Base-by-base conservation (phyloP, 139 green algal genomes). In the Haematococcus lacustris region DNA sequence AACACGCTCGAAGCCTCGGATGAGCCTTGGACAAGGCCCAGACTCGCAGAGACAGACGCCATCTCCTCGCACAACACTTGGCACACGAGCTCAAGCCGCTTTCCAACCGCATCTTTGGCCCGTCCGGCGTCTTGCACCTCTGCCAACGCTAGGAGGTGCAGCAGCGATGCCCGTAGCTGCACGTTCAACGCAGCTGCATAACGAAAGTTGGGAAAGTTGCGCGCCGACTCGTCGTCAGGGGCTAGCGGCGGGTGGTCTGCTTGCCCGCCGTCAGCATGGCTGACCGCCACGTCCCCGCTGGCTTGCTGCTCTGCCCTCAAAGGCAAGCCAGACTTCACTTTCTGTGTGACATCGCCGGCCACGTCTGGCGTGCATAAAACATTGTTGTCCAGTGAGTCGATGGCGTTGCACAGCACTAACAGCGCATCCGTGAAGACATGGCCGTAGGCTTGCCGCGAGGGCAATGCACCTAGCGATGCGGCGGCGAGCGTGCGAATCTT, bases 401-500 rank as follows among this genome's bases (percentile, higher is more conserved):
- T 50, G 6, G 76, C 73, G 2, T 70, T 43, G 28, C 74, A 66
- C 75, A 86, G 40, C 50, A 89, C 79, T 3, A 78, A 35, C 34
- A 89, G 41, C 25, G 74, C 76, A 41, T 87, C 84, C 2, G 68
- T 34, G 57, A 78, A 83, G 1, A 75, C 53, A 51, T 82, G 73
- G 3, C 72, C 81, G 65, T 86, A 89, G 33, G 61, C 28, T 4
- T 39, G 30, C 1, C 80, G 64, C 28, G 26, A 40, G 0, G 25
- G 28, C n/a, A 81, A 51, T 32, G 80, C 78, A n/a, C 59, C 75
- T 25, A 92, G 73, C 1, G 85, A 83, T 2, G 80, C 76, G 2
- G 85, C 81, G 3, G 87, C 87, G 65, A 89, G 85, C 25, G 77
- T 88, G 40, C 84, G 80, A 86, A 70, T 38, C 74, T 92, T 92